Evolutionary conservation across 192 early-diverging fungal genomes (phyloP), one percentile per base, ranked within the genome.

Genomic region (Physocladia obscura): DNA sequence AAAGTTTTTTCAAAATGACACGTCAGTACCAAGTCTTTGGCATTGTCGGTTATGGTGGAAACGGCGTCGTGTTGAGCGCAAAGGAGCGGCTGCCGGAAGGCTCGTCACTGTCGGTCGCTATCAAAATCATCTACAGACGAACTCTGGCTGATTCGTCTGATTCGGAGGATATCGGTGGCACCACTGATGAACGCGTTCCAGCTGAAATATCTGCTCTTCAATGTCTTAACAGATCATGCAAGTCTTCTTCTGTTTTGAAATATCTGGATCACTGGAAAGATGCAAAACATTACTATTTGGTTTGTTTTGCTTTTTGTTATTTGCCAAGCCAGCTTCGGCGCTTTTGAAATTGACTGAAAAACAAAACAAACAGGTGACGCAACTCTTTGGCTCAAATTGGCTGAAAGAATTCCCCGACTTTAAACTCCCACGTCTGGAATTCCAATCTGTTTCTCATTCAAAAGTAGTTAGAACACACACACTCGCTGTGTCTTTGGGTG

Each of bases 31-130:
- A 47, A 26, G 26, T 70, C 27, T 19, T 24, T 39, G 51, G 31
- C 4, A 49, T 73, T 49, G 13, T 73, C 29, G 71, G 71, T n/a
- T 73, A 47, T 49, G 71, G 71, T 17, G 26, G 29, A 15, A 73
- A 73, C 52, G 71, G 71, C 4, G 59, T 62, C 34, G 59, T 62
- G 11, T 26, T 62, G 2, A 2, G 29, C n/a, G 59, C 59, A 2
- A 44, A 44, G n/a, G 40, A 44, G 8, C 40, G 8, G 11, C 11
- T 44, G 11, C 8, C 8, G n/a, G 34, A 49, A 4, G 19, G 31
- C 34, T 5, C 26, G 11, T n/a, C n/a, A n/a, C n/a, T n/a, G n/a
- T n/a, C n/a, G n/a, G 21, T 65, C 29, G 47, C 49, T 26, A 35
- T 65, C 26, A 65, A 65, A 26, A 52, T 65, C 35, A 65, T 65